Percentiles rank a stretch among this genome's conserved stretches.
Conservation (phyloP, 192 early-diverging fungal species). For the Helicostylum pulchrum region DNA sequence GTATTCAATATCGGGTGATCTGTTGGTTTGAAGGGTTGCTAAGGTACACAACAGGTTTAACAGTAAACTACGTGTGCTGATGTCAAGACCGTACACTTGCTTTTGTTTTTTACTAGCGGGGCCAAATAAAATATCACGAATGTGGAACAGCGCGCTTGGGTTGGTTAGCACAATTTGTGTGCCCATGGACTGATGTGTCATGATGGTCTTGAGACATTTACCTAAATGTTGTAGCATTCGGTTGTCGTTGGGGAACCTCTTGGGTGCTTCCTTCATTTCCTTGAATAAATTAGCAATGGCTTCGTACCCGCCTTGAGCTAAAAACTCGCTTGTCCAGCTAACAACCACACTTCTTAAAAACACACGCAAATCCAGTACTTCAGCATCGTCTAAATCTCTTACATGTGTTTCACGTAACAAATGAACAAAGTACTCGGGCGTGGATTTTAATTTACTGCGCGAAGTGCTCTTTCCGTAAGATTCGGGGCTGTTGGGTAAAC, state of each 20-base stretch:
- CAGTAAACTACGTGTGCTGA: constrained; percentile 31
- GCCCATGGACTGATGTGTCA: constrained; percentile 32
- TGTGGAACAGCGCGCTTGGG: constrained; percentile 26
- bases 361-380: constrained; percentile 28
- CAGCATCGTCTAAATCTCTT: constrained; percentile 28
- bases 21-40: constrained; percentile 26
- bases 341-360: constrained; percentile 29
- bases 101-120: constrained; percentile 32
- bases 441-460: constrained; percentile 6
- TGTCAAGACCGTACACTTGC: constrained; percentile 25
- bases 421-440: constrained; percentile 27
- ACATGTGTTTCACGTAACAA: constrained; percentile 14
- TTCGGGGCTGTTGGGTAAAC: not conserved
- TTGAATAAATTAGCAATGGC: constrained; percentile 27
- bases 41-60: constrained; percentile 36
- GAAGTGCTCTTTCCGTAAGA: constrained; percentile 1
- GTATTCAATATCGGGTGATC: constrained; percentile 4
- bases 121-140: constrained; percentile 36
- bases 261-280: constrained; percentile 34
- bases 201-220: constrained; percentile 37
- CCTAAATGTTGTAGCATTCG: constrained; percentile 33
- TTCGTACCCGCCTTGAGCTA: constrained; percentile 28
- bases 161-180: constrained; percentile 29
- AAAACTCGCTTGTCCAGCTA: constrained; percentile 37
- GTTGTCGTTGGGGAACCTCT: constrained; percentile 31